phyloP scores from a whole-genome alignment of 2,329 filamentous ascomycete species.

The Pseudogymnoascus sp. region DNA sequence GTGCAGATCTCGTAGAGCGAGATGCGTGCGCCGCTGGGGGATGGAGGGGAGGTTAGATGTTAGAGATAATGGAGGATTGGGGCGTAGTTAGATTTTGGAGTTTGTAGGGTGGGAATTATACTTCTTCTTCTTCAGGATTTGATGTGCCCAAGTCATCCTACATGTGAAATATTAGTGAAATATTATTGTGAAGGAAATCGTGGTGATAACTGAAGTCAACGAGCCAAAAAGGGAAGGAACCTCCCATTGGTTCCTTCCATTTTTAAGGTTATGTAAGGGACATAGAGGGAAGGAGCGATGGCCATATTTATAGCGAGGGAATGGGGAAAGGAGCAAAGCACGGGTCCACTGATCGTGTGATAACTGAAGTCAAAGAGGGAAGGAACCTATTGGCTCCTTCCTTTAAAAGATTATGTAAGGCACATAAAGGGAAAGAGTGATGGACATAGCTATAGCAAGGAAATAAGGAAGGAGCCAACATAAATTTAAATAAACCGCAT shows the following conservation, averaged over 20 bases:
- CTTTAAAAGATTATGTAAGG: background rate
- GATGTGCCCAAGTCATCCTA: background rate
- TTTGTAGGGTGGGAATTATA: background rate
- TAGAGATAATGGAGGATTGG: background rate
- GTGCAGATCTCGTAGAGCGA: conserved; percentile 39
- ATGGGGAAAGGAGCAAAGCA: background rate
- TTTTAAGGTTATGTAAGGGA: background rate
- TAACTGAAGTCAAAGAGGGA: background rate
- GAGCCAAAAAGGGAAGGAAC: background rate
- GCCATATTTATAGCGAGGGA: background rate
- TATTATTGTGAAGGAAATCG: background rate
- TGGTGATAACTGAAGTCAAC: background rate
- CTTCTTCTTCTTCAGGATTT: background rate
- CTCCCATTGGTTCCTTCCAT: background rate
- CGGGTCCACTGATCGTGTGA: background rate
- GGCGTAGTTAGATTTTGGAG: background rate
- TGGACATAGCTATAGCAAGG: background rate
- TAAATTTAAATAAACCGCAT: background rate
- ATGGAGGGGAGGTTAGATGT: background rate
- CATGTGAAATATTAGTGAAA: background rate
- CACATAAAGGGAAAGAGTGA: background rate
- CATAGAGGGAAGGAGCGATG: background rate
- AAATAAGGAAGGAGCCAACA: background rate
- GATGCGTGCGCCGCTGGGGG: background rate
- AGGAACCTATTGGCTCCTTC: background rate